phyloP scores from a whole-genome alignment of 441 rosid species.

The Sinapis alba region DNA sequence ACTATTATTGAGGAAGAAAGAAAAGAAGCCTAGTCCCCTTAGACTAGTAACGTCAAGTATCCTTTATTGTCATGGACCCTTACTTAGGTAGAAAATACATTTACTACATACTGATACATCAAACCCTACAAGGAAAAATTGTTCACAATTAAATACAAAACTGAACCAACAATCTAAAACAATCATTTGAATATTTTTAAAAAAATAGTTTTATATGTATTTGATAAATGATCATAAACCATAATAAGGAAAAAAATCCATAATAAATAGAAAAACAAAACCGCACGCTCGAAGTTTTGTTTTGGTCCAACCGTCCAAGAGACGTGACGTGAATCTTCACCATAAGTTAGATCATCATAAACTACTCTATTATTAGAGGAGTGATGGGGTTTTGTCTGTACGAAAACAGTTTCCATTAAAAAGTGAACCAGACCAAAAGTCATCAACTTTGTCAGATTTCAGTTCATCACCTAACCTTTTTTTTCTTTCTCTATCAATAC shows the following conservation, averaged over 20 bases:
- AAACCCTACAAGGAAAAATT: slow-evolving; percentile 7
- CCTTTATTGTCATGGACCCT: slow-evolving; percentile 29
- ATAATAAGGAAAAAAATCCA: neutral
- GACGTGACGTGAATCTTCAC: slow-evolving; percentile 40
- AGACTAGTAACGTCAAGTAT: slow-evolving; percentile 22
- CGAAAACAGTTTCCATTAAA: slow-evolving; percentile 20
- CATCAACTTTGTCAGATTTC: neutral
- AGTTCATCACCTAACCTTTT: slow-evolving; percentile 21
- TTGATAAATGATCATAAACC: neutral
- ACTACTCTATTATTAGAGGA: slow-evolving; percentile 11
- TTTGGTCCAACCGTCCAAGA: slow-evolving; percentile 5
- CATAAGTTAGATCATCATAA: slow-evolving; percentile 28
- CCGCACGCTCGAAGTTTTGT: slow-evolving; percentile 22
- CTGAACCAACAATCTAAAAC: neutral
- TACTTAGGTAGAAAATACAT: slow-evolving; percentile 23
- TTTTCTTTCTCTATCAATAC: slow-evolving; percentile 1
- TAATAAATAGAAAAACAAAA: neutral
- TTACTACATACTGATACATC: neutral
- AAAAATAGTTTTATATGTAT: neutral
- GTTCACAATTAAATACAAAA: slow-evolving; percentile 8
- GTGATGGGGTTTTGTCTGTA: slow-evolving; percentile 31
- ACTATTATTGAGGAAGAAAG: neutral
- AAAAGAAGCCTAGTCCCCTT: neutral
- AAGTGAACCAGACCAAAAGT: slow-evolving; percentile 19
- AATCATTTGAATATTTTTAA: neutral